Evolutionary conservation across 139 green algal genomes (phyloP).

Genomic region (Ulvella scutata): DNA sequence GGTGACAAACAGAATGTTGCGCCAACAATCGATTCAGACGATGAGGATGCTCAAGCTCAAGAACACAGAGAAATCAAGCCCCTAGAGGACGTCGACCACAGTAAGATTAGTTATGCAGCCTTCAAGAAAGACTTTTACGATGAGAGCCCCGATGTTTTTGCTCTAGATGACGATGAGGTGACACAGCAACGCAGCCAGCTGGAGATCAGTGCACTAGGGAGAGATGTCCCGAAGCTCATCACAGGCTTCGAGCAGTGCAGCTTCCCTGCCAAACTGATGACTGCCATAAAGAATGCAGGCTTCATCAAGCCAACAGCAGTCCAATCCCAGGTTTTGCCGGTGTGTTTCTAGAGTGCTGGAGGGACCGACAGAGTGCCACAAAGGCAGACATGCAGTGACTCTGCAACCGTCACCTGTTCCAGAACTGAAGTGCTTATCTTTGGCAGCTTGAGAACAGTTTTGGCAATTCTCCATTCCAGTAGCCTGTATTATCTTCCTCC

Average conservation of each 20-base stretch:
- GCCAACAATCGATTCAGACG: neutral
- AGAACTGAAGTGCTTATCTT: no score
- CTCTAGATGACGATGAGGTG: constrained; percentile 50
- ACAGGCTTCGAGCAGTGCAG: constrained; percentile 57
- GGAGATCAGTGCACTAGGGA: constrained; percentile 48
- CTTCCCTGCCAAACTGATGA: constrained; percentile 49
- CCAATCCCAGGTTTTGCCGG: constrained; percentile 63
- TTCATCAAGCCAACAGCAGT: constrained; percentile 56
- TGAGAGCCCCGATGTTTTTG: constrained; percentile 31
- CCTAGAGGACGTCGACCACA: constrained; percentile 44
- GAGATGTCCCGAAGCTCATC: constrained; percentile 45
- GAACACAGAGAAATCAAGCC: constrained; percentile 25
- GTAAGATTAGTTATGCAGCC: constrained; percentile 39
- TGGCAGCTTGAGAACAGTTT: no score
- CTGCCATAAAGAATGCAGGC: constrained; percentile 42
- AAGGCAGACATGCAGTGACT: constrained; percentile 5
- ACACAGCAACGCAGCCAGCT: constrained; percentile 21
- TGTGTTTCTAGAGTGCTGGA: no score
- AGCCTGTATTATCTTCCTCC: no score
- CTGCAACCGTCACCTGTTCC: no score
- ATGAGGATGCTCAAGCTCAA: neutral
- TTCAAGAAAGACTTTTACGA: constrained; percentile 81
- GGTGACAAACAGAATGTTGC: constrained; percentile 4
- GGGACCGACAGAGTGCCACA: neutral
- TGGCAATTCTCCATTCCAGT: no score